Percentiles rank a stretch among this genome's conserved stretches.
Evolutionary conservation across 202 grass and related monocot species (phyloP).

Genomic region (Sporobolus alterniflorus): DNA sequence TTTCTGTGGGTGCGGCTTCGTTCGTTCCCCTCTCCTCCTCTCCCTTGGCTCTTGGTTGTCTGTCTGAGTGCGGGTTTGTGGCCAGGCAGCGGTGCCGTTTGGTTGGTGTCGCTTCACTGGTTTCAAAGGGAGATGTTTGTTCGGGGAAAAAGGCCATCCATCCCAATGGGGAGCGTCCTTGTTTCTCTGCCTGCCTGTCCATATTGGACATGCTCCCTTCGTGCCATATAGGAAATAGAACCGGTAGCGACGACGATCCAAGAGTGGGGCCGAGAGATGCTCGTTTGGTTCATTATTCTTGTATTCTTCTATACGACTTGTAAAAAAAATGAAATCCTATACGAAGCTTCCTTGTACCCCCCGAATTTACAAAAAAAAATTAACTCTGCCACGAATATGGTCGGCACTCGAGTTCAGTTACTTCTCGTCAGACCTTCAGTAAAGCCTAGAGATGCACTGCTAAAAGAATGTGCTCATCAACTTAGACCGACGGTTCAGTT

Average conservation of each 20-base stretch:
- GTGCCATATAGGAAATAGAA: constrained; percentile 18
- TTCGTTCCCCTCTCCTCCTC: background rate
- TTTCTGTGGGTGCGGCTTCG: constrained; percentile 23
- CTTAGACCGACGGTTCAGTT: background rate
- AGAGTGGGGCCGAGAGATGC: background rate
- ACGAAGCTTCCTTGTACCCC: too few relatives aligned
- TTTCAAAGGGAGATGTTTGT: constrained; percentile 53
- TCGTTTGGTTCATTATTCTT: background rate
- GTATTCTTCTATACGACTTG: background rate
- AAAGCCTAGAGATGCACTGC: background rate
- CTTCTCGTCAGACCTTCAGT: background rate
- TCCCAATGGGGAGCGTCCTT: constrained; percentile 8
- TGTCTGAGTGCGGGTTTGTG: constrained; percentile 22
- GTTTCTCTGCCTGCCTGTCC: constrained; percentile 39
- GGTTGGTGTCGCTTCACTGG: constrained; percentile 49
- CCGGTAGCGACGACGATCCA: background rate
- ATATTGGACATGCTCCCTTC: constrained; percentile 45
- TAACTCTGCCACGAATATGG: background rate
- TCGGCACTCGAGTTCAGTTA: background rate
- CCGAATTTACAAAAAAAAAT: too few relatives aligned
- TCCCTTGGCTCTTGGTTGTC: constrained; percentile 14
- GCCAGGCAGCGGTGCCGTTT: constrained; percentile 32
- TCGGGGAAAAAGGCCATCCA: constrained; percentile 32
- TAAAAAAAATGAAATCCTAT: too few relatives aligned
- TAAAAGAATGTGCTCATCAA: background rate